Conservation (phyloP, 148 eudicot species). For the Rhododendron molle region DNA sequence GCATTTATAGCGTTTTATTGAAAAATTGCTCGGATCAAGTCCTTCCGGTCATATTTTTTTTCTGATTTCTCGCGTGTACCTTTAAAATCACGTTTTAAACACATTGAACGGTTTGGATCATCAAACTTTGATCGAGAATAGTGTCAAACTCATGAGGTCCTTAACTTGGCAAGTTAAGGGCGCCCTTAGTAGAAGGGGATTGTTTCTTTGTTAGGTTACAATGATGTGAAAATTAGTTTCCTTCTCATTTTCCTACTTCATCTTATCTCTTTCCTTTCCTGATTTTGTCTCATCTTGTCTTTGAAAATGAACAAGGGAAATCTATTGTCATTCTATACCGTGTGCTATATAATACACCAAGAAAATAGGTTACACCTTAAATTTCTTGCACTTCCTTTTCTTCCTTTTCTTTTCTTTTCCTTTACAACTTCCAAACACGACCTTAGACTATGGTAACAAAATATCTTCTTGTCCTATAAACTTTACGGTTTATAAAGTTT, state of each 20-base stretch:
- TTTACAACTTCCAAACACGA: background rate
- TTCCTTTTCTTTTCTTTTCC: background rate
- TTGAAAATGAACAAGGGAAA: background rate
- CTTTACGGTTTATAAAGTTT: no score
- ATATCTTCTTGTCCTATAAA: no score
- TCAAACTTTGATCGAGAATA: no score
- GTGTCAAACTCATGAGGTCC: no score
- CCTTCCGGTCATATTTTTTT: no score
- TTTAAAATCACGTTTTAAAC: no score
- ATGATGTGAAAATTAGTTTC: background rate
- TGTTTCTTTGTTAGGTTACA: background rate
- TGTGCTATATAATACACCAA: background rate
- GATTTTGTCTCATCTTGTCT: background rate
- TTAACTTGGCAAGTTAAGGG: no score
- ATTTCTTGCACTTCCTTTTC: background rate
- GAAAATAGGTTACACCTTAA: background rate
- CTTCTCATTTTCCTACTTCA: background rate
- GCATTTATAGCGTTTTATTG: no score
- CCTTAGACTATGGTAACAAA: background rate
- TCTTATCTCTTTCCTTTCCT: background rate
- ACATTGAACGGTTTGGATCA: no score
- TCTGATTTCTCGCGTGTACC: no score
- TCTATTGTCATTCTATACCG: background rate
- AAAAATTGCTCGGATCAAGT: no score
- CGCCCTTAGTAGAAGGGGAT: no score